Percentiles rank a stretch among this genome's conserved stretches.
phyloP scores from a whole-genome alignment of 768 basidiomycete species.

The Tylopilus sp. region DNA sequence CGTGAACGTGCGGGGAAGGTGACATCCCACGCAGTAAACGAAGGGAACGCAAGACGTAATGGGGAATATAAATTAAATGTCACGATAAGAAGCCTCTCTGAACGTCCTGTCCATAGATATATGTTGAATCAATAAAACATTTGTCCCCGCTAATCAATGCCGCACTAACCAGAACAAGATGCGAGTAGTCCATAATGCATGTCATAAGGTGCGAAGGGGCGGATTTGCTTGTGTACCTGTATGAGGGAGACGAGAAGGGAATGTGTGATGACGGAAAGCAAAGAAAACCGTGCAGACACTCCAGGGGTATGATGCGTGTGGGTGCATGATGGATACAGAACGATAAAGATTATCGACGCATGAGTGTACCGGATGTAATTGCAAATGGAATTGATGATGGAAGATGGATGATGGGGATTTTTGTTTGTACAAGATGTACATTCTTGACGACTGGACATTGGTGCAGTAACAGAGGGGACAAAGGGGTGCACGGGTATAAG shows the following conservation, averaged over 20 bases:
- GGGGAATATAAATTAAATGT: conserved; percentile 18
- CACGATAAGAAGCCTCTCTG: conserved; percentile 21
- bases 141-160: conserved; percentile 8
- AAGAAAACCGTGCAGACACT: conserved; percentile 13
- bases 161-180: conserved; percentile 22
- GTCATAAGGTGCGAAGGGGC: conserved; percentile 19
- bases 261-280: conserved; percentile 10
- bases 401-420: conserved; percentile 7
- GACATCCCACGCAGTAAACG: not conserved
- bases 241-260: conserved; percentile 13
- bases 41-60: conserved; percentile 10
- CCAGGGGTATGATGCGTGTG: conserved; percentile 27
- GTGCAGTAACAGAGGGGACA: conserved; percentile 1
- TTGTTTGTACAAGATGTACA: conserved; percentile 25
- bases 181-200: conserved; percentile 29
- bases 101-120: conserved; percentile 20
- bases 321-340: conserved; percentile 34
- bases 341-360: conserved; percentile 31
- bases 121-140: conserved; percentile 15
- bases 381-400: conserved; percentile 9
- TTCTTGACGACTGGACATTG: conserved; percentile 11
- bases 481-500: not conserved
- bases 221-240: conserved; percentile 23
- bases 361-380: conserved; percentile 27
- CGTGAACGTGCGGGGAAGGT: conserved; percentile 2